Evolutionary conservation across 169 alveolate species (phyloP).

Genomic region (Eimeria praecox): DNA sequence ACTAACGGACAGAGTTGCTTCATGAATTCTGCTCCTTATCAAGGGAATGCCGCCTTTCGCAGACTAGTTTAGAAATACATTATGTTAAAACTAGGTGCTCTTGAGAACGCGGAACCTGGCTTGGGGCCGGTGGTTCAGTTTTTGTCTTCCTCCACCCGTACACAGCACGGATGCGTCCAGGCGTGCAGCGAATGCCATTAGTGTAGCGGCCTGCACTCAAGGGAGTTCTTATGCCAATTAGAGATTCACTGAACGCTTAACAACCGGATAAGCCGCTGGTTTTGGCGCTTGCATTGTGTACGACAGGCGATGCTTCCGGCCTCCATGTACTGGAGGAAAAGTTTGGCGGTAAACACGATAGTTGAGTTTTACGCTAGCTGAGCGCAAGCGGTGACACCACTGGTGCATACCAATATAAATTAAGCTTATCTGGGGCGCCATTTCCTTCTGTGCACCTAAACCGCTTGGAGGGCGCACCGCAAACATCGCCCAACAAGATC

Average conservation of each 20-base stretch:
- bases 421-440: not conserved
- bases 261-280: not conserved
- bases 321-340: not conserved
- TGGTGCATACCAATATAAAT: not conserved
- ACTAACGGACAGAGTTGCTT: not conserved
- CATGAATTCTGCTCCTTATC: not conserved
- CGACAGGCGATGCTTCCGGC: not conserved
- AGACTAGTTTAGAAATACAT: not conserved
- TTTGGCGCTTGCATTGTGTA: not conserved
- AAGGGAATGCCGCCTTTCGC: not conserved
- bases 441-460: not conserved
- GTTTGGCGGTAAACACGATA: not conserved
- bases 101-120: not conserved
- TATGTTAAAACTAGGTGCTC: not conserved
- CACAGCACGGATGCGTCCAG: not conserved
- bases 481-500: not conserved
- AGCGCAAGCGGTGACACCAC: not conserved
- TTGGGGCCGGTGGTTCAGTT: not conserved
- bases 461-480: not conserved
- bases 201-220: not conserved
- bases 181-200: not conserved
- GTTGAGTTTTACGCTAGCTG: not conserved
- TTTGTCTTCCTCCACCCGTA: slow-evolving; percentile 13
- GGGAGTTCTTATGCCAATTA: not conserved
- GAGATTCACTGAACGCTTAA: not conserved